Percentiles rank a stretch among this genome's conserved stretches.
Conservation (phyloP, 371 early-diverging fungal species). For the Smittium culicis region DNA sequence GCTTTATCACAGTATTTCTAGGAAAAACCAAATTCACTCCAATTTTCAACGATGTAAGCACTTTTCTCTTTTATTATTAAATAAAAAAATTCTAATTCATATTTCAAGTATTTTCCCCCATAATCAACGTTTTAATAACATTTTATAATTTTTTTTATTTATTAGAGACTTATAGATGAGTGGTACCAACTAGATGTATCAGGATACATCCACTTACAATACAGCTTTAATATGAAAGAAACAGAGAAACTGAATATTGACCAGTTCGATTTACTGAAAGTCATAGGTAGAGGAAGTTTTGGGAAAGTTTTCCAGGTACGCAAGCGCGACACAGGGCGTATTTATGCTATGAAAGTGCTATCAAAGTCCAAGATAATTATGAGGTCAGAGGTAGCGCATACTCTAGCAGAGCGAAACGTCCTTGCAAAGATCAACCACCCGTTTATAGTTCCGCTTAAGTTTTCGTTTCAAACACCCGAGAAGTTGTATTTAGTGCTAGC, state of each 20-base stretch:
- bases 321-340: conserved; percentile 37
- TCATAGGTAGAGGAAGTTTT: conserved; percentile 96
- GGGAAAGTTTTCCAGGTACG: conserved; percentile 92
- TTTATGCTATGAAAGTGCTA: conserved; percentile 95
- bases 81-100: too few relatives aligned
- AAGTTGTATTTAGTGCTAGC: conserved; percentile 86
- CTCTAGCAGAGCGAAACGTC: conserved; percentile 89
- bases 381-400: conserved; percentile 93
- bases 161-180: too few relatives aligned
- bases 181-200: too few relatives aligned
- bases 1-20: conserved; percentile 45
- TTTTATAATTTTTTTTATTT: too few relatives aligned
- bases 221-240: background rate
- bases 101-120: too few relatives aligned
- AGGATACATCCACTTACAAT: too few relatives aligned
- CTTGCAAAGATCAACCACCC: conserved; percentile 76
- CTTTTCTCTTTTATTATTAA: too few relatives aligned
- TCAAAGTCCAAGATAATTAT: conserved; percentile 86
- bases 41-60: conserved; percentile 42
- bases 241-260: conserved; percentile 32
- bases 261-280: conserved; percentile 54
- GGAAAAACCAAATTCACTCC: conserved; percentile 52
- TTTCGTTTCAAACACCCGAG: conserved; percentile 71
- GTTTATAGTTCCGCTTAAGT: conserved; percentile 85
- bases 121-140: too few relatives aligned